Conservation (phyloP, 2,329 filamentous ascomycete genomes). For the Thielaviopsis populi region DNA sequence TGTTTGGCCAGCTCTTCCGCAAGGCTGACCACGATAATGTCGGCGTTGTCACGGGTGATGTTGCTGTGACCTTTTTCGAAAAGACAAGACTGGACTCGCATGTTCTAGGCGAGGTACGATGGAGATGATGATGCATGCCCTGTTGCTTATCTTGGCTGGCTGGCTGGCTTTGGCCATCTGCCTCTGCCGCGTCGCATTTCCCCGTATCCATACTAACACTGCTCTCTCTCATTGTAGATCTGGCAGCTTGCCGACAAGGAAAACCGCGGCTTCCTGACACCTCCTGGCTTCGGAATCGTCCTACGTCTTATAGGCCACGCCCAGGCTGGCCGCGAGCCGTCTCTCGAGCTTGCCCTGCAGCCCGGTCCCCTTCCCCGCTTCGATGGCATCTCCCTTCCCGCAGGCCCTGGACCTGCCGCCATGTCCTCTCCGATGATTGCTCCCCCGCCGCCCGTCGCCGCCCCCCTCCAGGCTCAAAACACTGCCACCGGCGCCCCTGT, state of each 20-base stretch:
- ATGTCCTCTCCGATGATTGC: conserved; percentile 21
- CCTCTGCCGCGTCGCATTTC: not conserved
- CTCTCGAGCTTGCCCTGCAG: conserved; percentile 65
- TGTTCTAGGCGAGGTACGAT: conserved; percentile 67
- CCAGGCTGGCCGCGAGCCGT: conserved; percentile 72
- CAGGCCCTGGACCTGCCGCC: conserved; percentile 18
- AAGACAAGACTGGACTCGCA: conserved; percentile 80
- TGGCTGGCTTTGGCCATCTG: not conserved
- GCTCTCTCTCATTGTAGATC: conserved; percentile 43
- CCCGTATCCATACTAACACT: not conserved
- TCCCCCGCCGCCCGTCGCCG: conserved; percentile 31
- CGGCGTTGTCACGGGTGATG: conserved; percentile 87
- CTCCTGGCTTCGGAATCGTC: conserved; percentile 83
- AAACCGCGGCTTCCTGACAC: conserved; percentile 86
- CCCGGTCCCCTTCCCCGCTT: conserved; percentile 85
- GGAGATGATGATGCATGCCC: too few relatives aligned
- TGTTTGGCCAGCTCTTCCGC: conserved; percentile 84
- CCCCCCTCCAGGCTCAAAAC: conserved; percentile 38
- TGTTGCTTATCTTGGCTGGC: not conserved
- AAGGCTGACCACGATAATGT: conserved; percentile 84
- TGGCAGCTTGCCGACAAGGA: conserved; percentile 98
- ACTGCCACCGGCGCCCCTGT: conserved; percentile 50
- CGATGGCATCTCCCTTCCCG: conserved; percentile 33
- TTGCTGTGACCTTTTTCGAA: conserved; percentile 95
- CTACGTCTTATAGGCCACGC: conserved; percentile 90